Conservation (phyloP, 2,329 filamentous ascomycete genomes). For the Microcera coccophila region DNA sequence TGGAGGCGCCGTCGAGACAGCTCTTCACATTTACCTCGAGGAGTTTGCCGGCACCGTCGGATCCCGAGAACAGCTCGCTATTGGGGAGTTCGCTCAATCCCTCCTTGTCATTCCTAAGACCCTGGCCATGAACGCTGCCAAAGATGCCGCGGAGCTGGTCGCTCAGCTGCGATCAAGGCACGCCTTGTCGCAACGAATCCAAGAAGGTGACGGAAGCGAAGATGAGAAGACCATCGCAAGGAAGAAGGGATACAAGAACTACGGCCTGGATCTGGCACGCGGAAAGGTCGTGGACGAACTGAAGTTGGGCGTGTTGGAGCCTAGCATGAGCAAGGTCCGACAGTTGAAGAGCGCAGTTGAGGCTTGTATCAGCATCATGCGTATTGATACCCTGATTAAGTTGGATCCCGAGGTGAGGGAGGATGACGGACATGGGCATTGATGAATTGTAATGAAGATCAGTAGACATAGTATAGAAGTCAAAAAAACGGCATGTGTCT, state of each 20-base stretch:
- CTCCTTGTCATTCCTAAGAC: constrained; percentile 95
- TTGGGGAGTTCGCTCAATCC: constrained; percentile 93
- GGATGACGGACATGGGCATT: constrained; percentile 83
- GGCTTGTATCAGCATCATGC: constrained; percentile 98
- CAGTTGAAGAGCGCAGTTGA: constrained; percentile 98
- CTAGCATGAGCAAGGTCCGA: constrained; percentile 96
- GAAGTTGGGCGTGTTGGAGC: constrained; percentile 93
- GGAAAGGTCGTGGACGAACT: constrained; percentile 90
- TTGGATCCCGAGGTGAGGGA: constrained; percentile 82
- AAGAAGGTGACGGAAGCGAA: constrained; percentile 77
- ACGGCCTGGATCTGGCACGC: constrained; percentile 83
- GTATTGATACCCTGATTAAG: constrained; percentile 98
- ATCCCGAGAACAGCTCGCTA: constrained; percentile 94
- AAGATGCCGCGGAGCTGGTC: constrained; percentile 91
- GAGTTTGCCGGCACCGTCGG: constrained; percentile 97
- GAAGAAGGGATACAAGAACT: constrained; percentile 98
- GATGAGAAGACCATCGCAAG: constrained; percentile 86
- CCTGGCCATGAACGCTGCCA: constrained; percentile 92
- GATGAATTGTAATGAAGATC: constrained; percentile 28
- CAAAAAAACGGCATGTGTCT: constrained; percentile 20
- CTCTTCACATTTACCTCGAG: constrained; percentile 97
- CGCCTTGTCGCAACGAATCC: constrained; percentile 86
- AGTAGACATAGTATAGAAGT: constrained; percentile 22
- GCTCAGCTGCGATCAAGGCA: constrained; percentile 93
- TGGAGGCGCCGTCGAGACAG: constrained; percentile 96